Evolutionary conservation across 352 stramenopile species (phyloP).

Genomic region (Phytopythium sindhum): DNA sequence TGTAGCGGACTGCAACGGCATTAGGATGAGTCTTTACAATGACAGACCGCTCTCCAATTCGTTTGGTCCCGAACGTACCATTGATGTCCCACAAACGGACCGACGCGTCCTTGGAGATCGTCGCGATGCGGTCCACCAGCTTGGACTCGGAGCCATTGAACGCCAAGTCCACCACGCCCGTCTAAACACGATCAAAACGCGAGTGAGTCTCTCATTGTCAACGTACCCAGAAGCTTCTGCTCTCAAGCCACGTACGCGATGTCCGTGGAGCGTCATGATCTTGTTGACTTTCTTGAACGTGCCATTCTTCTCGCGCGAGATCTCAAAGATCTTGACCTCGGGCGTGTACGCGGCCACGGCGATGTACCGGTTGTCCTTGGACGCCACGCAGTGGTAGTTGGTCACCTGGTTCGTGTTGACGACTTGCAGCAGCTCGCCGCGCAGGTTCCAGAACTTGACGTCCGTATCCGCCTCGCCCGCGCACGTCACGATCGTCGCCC

Average conservation of each 20-base stretch:
- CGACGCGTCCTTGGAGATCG: slow-evolving; percentile 73
- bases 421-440: slow-evolving; percentile 59
- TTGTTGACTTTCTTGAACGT: slow-evolving; percentile 82
- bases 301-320: slow-evolving; percentile 68
- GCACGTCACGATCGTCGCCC: slow-evolving; percentile 75
- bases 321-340: slow-evolving; percentile 84
- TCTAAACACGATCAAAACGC: slow-evolving; percentile 27
- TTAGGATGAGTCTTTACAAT: too few species aligned
- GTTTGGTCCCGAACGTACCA: slow-evolving; percentile 21
- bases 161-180: slow-evolving; percentile 66
- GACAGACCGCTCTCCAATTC: slow-evolving; percentile 1
- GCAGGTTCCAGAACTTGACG: slow-evolving; percentile 80
- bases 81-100: slow-evolving; percentile 83
- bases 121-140: slow-evolving; percentile 74
- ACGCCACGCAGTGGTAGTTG: slow-evolving; percentile 78
- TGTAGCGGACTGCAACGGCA: slow-evolving; percentile 59
- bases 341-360: slow-evolving; percentile 77
- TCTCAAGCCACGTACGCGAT: slow-evolving; percentile 36
- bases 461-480: slow-evolving; percentile 66
- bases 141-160: slow-evolving; percentile 69
- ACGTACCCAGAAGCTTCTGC: neutral
- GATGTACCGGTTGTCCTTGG: slow-evolving; percentile 82
- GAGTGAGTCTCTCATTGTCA: neutral
- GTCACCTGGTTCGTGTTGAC: slow-evolving; percentile 80
- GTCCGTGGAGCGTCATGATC: slow-evolving; percentile 78